These are phyloP conservation scores for Paraglomus brasilianum DNA, from an alignment of 192 early-diverging fungal species.

Conservation along the genomic window DNA sequence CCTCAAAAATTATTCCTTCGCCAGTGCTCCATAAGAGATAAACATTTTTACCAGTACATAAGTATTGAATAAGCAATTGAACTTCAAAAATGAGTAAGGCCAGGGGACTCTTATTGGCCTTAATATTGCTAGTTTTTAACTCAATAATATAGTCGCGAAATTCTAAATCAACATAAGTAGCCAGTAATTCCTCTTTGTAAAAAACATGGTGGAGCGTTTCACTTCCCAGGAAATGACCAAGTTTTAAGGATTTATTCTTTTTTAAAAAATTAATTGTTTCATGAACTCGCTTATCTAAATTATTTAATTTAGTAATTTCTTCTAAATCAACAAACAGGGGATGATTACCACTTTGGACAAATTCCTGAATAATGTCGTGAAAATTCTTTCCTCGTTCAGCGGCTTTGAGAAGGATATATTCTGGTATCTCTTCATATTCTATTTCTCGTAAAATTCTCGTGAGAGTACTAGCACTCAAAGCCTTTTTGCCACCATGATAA, in stretches of 20 bases:
- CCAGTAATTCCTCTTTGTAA: conserved; percentile 23
- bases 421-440: conserved; percentile 26
- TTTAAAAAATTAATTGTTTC: conserved; percentile 29
- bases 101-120: background rate
- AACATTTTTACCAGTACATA: conserved; percentile 28
- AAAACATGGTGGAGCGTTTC: conserved; percentile 24
- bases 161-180: conserved; percentile 29
- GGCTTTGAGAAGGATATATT: conserved; percentile 11
- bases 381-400: conserved; percentile 23
- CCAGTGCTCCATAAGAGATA: conserved; percentile 26
- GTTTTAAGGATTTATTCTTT: conserved; percentile 10
- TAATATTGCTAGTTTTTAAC: conserved; percentile 28
- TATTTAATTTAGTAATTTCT: conserved; percentile 2
- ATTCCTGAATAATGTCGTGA: conserved; percentile 16
- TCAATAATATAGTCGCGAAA: conserved; percentile 24
- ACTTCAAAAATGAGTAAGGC: conserved; percentile 23
- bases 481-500: conserved; percentile 16
- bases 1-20: conserved; percentile 28
- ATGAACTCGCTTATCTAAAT: conserved; percentile 12
- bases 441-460: conserved; percentile 19
- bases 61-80: conserved; percentile 28
- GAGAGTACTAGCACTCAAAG: conserved; percentile 23
- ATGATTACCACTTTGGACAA: conserved; percentile 3
- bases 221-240: background rate
- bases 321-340: conserved; percentile 13